Conservation (phyloP, 306 rosid species). For the Leucaena leucocephala region DNA sequence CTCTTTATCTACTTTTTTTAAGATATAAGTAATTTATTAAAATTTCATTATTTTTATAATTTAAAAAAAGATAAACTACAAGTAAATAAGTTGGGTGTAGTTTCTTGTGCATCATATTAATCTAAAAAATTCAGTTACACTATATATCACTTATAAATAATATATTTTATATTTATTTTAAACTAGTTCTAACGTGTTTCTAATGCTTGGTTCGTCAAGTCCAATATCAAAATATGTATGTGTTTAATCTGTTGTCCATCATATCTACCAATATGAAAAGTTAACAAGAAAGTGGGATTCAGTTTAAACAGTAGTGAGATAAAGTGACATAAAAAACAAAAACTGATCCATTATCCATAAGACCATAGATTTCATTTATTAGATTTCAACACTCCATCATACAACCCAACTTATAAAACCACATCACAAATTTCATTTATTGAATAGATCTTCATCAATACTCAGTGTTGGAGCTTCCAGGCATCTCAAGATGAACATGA, state of each 20-base stretch:
- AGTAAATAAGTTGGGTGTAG: too few relatives aligned
- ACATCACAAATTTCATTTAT: neutral
- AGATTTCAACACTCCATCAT: neutral
- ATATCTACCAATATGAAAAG: neutral
- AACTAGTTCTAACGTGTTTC: too few relatives aligned
- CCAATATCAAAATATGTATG: too few relatives aligned
- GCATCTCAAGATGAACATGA: slow-evolving; percentile 16
- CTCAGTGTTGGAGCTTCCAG: neutral
- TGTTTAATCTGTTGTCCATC: neutral
- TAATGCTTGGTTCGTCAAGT: too few relatives aligned
- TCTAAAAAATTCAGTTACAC: neutral
- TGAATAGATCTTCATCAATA: neutral
- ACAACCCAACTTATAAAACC: neutral
- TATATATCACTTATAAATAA: too few relatives aligned
- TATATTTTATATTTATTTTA: too few relatives aligned
- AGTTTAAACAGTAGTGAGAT: neutral
- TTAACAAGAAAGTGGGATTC: neutral
- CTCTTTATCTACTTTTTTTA: too few relatives aligned
- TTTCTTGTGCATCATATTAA: neutral
- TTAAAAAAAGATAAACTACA: too few relatives aligned
- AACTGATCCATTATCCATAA: neutral
- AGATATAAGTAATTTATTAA: too few relatives aligned
- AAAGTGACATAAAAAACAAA: neutral
- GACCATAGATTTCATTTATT: neutral
- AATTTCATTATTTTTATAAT: too few relatives aligned